Base-by-base conservation (phyloP, 371 early-diverging fungal species). In the Synchytrium microbalum region DNA sequence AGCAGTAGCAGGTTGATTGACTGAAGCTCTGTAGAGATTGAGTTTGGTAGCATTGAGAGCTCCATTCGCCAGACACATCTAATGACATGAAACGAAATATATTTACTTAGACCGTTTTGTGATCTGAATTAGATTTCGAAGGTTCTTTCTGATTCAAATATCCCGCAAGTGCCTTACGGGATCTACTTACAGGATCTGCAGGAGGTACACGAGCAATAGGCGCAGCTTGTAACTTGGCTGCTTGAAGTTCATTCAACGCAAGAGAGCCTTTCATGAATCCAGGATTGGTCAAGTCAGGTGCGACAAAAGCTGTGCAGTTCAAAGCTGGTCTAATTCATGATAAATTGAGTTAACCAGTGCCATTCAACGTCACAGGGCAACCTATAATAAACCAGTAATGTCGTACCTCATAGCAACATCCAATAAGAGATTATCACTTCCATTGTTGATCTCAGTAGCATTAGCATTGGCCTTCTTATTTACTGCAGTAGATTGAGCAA, bases 161-260 rank as follows among this genome's bases (percentile, higher is more conserved):
- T n/a, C n/a, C n/a, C n/a, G n/a, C n/a, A n/a, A n/a, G n/a, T n/a
- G n/a, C n/a, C 46, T 38, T 5, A 38, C 46, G 46, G 19, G 46
- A 38, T 38, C 19, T 5, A 38, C 46, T 38, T 19, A 38, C 46
- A 5, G 46, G 46, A 38, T 38, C 46, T 10, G 19, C 5, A 19
- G 27, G 64, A n/a, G 65, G 65, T 13, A 64, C 38, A 3, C 51
- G 13, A 14, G 65, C 65, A 62, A 63, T 23, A 8, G 64, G 25
- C 19, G 25, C 61, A 28, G 65, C 65, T 31, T 63, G 64, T 16
- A 26, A 19, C 10, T 3, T 13, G 28, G 55, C 54, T 3, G 64
- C 64, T 63, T 63, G 64, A 26, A 63, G 2, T 61, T 63, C 64
- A 32, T 63, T 63, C 51, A 63, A 60, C 13, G 64, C 64, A 16